Evolutionary conservation across 1,284 basidiomycete species (phyloP).

Genomic region (Fomitiporia mediterranea): DNA sequence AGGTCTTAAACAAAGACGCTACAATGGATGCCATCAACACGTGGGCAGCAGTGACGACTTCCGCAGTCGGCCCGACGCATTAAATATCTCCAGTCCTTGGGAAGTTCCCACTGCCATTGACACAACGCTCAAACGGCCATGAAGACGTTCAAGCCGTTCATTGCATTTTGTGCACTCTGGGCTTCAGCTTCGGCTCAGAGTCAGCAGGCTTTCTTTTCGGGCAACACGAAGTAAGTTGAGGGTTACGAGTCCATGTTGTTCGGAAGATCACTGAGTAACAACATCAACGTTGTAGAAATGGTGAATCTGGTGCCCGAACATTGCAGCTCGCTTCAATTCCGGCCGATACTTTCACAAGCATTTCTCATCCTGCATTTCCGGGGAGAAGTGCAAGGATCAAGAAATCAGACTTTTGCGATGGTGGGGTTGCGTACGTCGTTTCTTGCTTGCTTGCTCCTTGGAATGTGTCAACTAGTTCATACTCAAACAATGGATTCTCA

Average conservation of each 20-base stretch:
- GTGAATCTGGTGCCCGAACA: background rate
- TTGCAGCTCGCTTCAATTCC: background rate
- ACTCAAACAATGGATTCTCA: background rate
- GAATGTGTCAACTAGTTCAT: background rate
- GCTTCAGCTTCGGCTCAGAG: background rate
- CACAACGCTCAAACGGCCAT: background rate
- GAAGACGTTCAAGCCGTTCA: background rate
- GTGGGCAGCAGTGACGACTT: too few species aligned
- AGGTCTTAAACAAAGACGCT: too few species aligned
- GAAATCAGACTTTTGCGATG: conserved; percentile 18
- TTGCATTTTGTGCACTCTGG: background rate
- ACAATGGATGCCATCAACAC: too few species aligned
- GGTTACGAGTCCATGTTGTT: background rate
- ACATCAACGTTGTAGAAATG: background rate
- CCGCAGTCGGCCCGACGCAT: background rate
- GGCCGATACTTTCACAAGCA: background rate
- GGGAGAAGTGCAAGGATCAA: conserved; percentile 18
- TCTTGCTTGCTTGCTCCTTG: background rate
- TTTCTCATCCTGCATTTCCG: conserved; percentile 18
- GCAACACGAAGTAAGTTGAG: background rate
- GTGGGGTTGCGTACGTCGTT: conserved; percentile 9
- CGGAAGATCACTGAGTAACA: background rate
- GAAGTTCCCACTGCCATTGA: background rate
- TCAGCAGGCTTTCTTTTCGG: background rate
- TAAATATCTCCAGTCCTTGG: background rate